Base-by-base conservation (phyloP, 306 rosid genomes). In the Quercus agrifolia region DNA sequence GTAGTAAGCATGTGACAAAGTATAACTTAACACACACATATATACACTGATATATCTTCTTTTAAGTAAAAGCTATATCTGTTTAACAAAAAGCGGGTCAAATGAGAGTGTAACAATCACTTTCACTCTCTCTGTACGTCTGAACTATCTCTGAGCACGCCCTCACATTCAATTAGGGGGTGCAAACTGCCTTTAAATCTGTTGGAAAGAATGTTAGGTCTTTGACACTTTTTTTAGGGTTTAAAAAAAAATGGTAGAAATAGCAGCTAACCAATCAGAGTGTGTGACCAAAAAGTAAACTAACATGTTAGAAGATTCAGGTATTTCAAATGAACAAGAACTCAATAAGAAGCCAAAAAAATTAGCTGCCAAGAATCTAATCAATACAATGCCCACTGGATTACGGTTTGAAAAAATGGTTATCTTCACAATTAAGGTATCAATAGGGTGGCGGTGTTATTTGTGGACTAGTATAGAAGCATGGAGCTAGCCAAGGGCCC, bases 1-100 rank as follows among this genome's bases (percentile, higher is more conserved):
- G 18, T 15, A 21, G 77, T 52, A 14, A 74, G 71, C 85, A 78
- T 76, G 67, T 81, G 85, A 38, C 30, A 41, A 28, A 78, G 81
- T 21, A 64, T 51, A 30, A 8, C 14, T 17, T 0, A 13, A 38
- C 56, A 19, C 41, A 44, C 17, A 69, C 10, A 44, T 12, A 49
- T 49, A 49, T 49, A 49, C 15, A 49, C 15, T 13, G 3, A 51
- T 8, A 13, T 41, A 58, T 80, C 83, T 74, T 74, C 74, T 78
- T 78, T 83, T 71, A n/a, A 31, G 38, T 20, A 76, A 64, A 85
- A 70, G 73, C 56, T 11, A 19, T 66, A 23, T 57, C 30, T 63
- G 70, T 66, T 49, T 75, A 18, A 56, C 59, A 56, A 67, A 72
- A 82, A 38, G 55, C 56, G 19, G 23, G 25, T 74, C 84, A 76